Conservation (phyloP, 179 eudicot species). For the Silene vulgaris region DNA sequence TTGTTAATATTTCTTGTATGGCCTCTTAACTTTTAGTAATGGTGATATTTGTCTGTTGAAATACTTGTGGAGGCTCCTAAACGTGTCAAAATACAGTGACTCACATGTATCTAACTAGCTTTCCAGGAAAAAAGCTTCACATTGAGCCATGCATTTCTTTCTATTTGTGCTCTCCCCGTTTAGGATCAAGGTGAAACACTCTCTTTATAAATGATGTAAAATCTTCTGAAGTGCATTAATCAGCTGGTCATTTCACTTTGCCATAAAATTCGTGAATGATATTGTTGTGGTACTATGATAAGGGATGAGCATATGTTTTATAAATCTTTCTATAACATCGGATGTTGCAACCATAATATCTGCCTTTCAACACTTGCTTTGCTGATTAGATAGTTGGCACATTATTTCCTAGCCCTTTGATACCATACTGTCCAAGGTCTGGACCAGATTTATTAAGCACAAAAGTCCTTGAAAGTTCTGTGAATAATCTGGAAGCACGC, state of each 20-base stretch:
- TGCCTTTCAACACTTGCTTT: not conserved
- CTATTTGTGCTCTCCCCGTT: not conserved
- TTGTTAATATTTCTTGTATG: not conserved
- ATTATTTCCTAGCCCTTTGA: slow-evolving; percentile 1
- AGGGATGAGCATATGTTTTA: not conserved
- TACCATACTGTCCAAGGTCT: not conserved
- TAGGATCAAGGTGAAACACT: not conserved
- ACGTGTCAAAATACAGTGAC: not conserved
- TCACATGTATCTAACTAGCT: not conserved
- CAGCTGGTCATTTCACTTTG: slow-evolving; percentile 1
- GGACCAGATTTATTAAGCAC: not conserved
- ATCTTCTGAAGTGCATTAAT: not conserved
- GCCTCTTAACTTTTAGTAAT: not conserved
- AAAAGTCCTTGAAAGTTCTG: not conserved
- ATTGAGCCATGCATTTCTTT: not conserved
- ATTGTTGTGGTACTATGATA: not conserved
- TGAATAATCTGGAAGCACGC: slow-evolving; percentile 1
- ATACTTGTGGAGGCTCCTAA: not conserved
- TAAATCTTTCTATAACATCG: not conserved
- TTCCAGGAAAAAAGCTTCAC: not conserved
- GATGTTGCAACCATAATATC: too few species aligned
- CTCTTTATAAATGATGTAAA: not conserved
- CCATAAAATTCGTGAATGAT: not conserved
- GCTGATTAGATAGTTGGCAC: not conserved
- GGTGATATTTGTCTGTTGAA: not conserved